A percentile compares a stretch with the other conserved stretches of the same genome.
These are phyloP conservation scores for Hericium alpestre DNA, from an alignment of 768 basidiomycete genomes.

Conservation along the genomic window DNA sequence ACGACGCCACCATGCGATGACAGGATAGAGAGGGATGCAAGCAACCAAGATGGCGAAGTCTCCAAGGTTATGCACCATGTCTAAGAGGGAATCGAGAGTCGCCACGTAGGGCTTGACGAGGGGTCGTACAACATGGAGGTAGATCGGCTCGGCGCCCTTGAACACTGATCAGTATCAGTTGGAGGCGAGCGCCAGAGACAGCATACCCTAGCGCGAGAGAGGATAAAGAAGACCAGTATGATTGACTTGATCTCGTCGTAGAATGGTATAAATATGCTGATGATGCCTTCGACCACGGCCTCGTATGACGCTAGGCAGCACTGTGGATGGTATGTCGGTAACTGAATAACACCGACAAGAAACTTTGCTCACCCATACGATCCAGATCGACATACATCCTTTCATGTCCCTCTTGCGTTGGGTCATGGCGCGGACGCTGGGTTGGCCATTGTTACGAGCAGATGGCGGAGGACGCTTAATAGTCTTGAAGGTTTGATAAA, in stretches of 20 bases:
- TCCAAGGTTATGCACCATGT: slow-evolving; percentile 49
- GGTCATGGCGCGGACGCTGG: slow-evolving; percentile 55
- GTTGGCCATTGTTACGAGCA: slow-evolving; percentile 43
- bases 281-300: slow-evolving; percentile 47
- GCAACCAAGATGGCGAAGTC: slow-evolving; percentile 44
- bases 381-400: slow-evolving; percentile 74
- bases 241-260: slow-evolving; percentile 76
- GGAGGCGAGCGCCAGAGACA: not conserved
- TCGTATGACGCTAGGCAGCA: slow-evolving; percentile 63
- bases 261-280: slow-evolving; percentile 70
- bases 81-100: slow-evolving; percentile 55
- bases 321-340: slow-evolving; percentile 26
- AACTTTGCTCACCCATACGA: slow-evolving; percentile 58
- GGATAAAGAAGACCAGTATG: slow-evolving; percentile 58
- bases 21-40: slow-evolving; percentile 28
- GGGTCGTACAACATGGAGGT: slow-evolving; percentile 71
- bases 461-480: slow-evolving; percentile 56
- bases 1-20: slow-evolving; percentile 23
- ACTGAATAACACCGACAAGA: slow-evolving; percentile 3
- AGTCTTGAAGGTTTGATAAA: slow-evolving; percentile 79
- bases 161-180: not conserved
- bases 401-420: slow-evolving; percentile 82
- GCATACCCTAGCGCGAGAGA: slow-evolving; percentile 63
- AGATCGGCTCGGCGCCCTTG: slow-evolving; percentile 81
- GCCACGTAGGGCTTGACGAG: slow-evolving; percentile 62